These are phyloP conservation scores for Erysimum cheiranthoides DNA, from an alignment of 345 rosid species.

Conservation along the genomic window DNA sequence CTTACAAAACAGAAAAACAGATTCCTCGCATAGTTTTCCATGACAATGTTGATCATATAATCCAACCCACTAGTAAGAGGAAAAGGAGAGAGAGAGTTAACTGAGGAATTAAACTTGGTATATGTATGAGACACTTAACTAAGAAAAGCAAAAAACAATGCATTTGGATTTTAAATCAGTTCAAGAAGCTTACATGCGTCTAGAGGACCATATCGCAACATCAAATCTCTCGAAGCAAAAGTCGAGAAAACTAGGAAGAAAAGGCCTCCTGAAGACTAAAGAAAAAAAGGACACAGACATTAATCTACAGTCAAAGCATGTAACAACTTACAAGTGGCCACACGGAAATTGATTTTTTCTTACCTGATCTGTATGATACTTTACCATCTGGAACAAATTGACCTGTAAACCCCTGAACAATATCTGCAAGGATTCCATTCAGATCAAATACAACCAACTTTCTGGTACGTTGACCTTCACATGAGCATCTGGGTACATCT, in stretches of 20 bases:
- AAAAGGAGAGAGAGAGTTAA: conserved; percentile 10
- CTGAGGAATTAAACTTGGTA: conserved; percentile 4
- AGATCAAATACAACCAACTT: conserved; percentile 84
- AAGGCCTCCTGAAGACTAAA: conserved; percentile 83
- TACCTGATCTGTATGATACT: conserved; percentile 66
- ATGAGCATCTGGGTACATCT: conserved; percentile 38
- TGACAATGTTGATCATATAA: conserved; percentile 36
- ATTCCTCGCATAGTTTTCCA: conserved; percentile 30
- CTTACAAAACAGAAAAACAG: conserved; percentile 42
- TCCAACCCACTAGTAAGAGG: conserved; percentile 35
- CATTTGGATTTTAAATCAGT: conserved; percentile 13
- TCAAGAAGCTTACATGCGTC: conserved; percentile 56
- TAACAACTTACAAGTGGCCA: conserved; percentile 14
- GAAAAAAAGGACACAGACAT: conserved; percentile 19
- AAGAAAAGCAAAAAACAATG: not conserved
- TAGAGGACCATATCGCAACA: conserved; percentile 92
- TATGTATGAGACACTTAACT: not conserved
- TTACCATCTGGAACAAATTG: conserved; percentile 49
- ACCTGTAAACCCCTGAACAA: conserved; percentile 45
- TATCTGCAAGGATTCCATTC: conserved; percentile 81
- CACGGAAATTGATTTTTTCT: conserved; percentile 24
- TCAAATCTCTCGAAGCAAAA: conserved; percentile 85
- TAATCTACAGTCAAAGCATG: conserved; percentile 17
- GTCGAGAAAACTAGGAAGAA: conserved; percentile 61
- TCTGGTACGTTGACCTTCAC: conserved; percentile 47